Percentiles rank a stretch among this genome's conserved stretches.
Evolutionary conservation across 2,329 filamentous ascomycete species (phyloP).

Genomic region (Apiospora rasikravindrae): DNA sequence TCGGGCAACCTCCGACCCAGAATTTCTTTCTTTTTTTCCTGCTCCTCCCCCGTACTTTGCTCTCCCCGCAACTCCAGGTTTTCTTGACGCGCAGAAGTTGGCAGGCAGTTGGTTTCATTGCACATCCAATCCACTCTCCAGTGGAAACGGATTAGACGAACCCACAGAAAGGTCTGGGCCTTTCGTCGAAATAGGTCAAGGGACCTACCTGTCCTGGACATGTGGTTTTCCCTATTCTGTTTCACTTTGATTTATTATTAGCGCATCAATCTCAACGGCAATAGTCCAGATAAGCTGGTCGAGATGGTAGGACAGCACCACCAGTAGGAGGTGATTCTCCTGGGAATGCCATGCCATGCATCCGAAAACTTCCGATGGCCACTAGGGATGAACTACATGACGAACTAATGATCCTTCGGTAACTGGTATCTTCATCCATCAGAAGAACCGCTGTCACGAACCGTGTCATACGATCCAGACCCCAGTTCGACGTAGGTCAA

Average conservation of each 20-base stretch:
- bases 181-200: background rate
- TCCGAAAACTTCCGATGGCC: background rate
- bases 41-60: background rate
- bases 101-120: background rate
- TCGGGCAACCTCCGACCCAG: slow-evolving; percentile 3
- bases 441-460: background rate
- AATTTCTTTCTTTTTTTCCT: background rate
- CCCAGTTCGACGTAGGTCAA: background rate
- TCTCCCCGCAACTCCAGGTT: slow-evolving; percentile 12
- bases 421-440: background rate
- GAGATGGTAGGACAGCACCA: no score
- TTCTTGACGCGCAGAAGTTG: background rate
- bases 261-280: background rate
- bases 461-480: slow-evolving; percentile 5
- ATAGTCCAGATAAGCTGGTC: background rate
- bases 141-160: background rate
- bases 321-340: background rate
- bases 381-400: background rate
- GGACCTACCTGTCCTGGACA: background rate
- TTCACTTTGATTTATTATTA: background rate
- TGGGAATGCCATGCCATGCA: no score
- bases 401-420: background rate
- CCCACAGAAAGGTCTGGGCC: background rate
- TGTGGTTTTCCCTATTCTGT: background rate
- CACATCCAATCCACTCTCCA: background rate